Evolutionary conservation across 1,139 yeast species (phyloP), one percentile per base, ranked within the genome.

Genomic region (Protomyces macrosporus): DNA sequence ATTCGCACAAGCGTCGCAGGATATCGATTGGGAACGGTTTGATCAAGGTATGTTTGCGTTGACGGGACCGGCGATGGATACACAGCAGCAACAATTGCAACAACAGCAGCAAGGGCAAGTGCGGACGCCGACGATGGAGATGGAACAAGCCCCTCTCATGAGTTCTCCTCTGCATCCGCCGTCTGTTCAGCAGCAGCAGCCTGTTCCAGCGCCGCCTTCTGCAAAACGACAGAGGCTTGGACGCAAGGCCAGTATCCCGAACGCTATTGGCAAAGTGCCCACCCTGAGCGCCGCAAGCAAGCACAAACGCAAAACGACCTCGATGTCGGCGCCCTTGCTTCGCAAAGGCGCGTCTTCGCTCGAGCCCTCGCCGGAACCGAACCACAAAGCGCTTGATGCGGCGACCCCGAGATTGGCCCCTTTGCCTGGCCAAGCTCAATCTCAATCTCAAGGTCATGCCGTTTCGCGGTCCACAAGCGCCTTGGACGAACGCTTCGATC

Each of bases 1-100:
- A 9, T 39, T 33, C 14, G 37, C 45, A 23, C n/a, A 33, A 23
- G 51, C 39, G 36, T n/a, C 9, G 12, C 40, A 48, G 33, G 55
- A 58, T 10, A 56, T 58, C 32, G 62, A 58, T 12, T 58, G 62
- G 62, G 62, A 58, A 30, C 56, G 53, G 6, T 58, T 58, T n/a
- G 62, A 58, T 33, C 55, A 58, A 35, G 39, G 45, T 23, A 32
- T 58, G 16, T 58, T 58, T 34, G 62, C 62, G 6, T 35, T 58
- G 23, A 58, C 62, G 9, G 62, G 37, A 3, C 52, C 62, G 6
- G 62, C 62, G n/a, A 40, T 58, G 12, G 55, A 39, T 32, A 36
- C 34, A 10, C 35, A 32, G 6, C 56, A 16, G 33, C 33, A 3
- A 4, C 60, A 55, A 14, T 3, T 45, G 16, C 51, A 12, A n/a